Conservation (phyloP, 768 basidiomycete genomes). For the Boletellus sp. region DNA sequence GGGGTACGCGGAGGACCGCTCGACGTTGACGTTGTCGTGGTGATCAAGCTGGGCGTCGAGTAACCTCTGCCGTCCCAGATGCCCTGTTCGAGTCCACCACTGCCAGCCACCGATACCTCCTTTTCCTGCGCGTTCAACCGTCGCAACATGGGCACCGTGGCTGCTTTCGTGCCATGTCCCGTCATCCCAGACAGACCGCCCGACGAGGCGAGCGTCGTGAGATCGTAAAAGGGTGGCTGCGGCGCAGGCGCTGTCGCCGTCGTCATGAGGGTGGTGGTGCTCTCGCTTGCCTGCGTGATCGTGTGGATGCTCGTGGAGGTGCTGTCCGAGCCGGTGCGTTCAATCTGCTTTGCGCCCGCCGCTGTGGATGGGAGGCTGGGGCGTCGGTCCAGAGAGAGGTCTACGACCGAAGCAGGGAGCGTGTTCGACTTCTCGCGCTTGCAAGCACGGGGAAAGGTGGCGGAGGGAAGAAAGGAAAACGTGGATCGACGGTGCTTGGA, state of each 20-base stretch:
- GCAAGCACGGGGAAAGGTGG: constrained; percentile 13
- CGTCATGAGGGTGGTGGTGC: constrained; percentile 8
- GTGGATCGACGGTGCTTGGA: constrained; percentile 18
- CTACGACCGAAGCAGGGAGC: background rate
- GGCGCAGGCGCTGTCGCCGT: background rate
- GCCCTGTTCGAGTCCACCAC: background rate
- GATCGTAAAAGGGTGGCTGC: constrained; percentile 1
- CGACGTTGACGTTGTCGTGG: constrained; percentile 20
- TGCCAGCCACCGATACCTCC: background rate
- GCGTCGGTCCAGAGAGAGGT: background rate
- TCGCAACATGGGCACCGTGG: constrained; percentile 19
- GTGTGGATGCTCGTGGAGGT: constrained; percentile 21
- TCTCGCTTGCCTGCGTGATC: constrained; percentile 18
- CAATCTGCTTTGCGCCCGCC: no score
- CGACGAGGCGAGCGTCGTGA: constrained; percentile 9
- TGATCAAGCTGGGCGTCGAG: constrained; percentile 24
- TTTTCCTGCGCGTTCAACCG: constrained; percentile 15
- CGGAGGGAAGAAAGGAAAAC: constrained; percentile 23
- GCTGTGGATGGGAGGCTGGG: no score
- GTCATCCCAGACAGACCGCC: background rate
- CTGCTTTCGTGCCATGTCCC: background rate
- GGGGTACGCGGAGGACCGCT: constrained; percentile 10
- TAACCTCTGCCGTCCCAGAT: background rate
- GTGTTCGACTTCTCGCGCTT: constrained; percentile 19
- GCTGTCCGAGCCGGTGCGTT: background rate